Base-by-base conservation (phyloP, 805 yeast genomes). In the Starmerella sp. region DNA sequence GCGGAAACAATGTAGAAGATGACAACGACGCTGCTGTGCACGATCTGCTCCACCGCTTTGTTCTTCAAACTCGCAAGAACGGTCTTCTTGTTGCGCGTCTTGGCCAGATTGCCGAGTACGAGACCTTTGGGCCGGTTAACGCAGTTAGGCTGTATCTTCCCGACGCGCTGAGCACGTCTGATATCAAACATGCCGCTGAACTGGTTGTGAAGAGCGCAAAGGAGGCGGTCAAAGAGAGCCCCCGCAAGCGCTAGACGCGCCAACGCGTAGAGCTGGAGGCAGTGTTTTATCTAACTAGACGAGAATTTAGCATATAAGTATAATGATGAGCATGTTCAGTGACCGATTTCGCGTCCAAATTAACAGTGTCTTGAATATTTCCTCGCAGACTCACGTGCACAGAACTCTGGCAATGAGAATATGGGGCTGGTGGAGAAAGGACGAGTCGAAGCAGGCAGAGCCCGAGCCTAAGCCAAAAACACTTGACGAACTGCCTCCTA, bases 1-100 rank as follows among this genome's bases (percentile, higher is more conserved):
- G 76, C 2, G 56, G 56, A 17, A 17, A 4, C 22, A 30, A 71
- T 54, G 30, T 61, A 61, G 54, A 67, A 66, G 60, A 52, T 42
- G 60, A 56, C 32, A 35, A 37, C 15, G 60, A 56, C 74, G 71
- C 59, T 59, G 67, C 37, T 63, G 77, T 78, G 60, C 66, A 73
- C 31, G 91, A 83, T 66, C 69, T 86, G 51, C 69, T 91, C 54
- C 95, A 86, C 68, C 71, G 71, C 52, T 77, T 90, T 29, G 80
- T 86, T 34, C 83, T 84, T 62, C 67, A 68, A 28, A 72, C 80
- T 9, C 73, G 85, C 53, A 64, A 66, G 10, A 68, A 75, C 15
- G 77, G 79, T 14, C 75, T 86, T 15, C 75, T 88, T 57, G 75
- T 90, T 48, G 75, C 81, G 41, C 80, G 95, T 63, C 73, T 81